A percentile compares a stretch with the other conserved stretches of the same genome.
These are phyloP conservation scores for Ensete ventricosum DNA, from an alignment of 176 grass and related monocot genomes.

Conservation along the genomic window DNA sequence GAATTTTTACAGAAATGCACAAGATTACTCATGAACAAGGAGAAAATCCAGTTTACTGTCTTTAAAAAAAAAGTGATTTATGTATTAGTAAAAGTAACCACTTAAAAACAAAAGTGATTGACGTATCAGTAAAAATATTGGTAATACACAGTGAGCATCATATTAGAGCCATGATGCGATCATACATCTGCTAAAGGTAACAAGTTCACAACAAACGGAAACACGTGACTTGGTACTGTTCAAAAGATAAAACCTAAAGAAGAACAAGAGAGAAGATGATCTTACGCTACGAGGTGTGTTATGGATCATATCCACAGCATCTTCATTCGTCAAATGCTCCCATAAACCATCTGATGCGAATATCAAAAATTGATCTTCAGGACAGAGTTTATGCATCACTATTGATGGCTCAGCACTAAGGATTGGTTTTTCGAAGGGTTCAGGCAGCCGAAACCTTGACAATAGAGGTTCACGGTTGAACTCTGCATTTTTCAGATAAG, in stretches of 20 bases:
- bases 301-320: conserved; percentile 9
- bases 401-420: conserved; percentile 5
- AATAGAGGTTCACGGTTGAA: conserved; percentile 8
- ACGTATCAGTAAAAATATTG: no score
- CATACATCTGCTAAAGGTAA: not conserved
- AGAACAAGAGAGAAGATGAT: no score
- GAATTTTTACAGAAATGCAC: no score
- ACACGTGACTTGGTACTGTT: not conserved
- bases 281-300: conserved; percentile 15
- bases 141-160: no score
- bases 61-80: no score
- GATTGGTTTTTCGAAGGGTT: conserved; percentile 5
- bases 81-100: no score
- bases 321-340: conserved; percentile 20
- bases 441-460: conserved; percentile 1
- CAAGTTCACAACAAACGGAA: not conserved
- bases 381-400: conserved; percentile 16
- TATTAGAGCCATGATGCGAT: no score
- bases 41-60: no score
- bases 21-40: no score
- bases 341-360: conserved; percentile 24
- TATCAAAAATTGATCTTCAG: conserved; percentile 19
- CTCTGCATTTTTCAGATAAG: conserved; percentile 4
- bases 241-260: no score
- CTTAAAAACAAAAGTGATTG: no score